These are phyloP conservation scores for Annulohypoxylon bovei DNA, from an alignment of 495 filamentous ascomycete genomes.

Conservation along the genomic window DNA sequence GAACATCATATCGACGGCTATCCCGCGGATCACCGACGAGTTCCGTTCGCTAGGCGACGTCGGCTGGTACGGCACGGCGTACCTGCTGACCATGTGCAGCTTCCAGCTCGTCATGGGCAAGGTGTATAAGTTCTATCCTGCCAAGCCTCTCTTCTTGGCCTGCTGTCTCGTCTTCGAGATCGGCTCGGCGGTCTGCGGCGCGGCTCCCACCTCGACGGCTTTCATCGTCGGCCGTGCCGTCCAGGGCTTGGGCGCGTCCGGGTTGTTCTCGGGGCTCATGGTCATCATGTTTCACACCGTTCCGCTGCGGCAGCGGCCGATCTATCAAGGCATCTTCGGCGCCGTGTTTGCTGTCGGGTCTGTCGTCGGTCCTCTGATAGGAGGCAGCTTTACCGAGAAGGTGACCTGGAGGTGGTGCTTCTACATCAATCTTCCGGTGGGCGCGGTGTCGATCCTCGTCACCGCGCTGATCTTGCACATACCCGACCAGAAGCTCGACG, in stretches of 20 bases:
- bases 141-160: conserved; percentile 23
- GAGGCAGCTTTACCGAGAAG: conserved; percentile 64
- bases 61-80: conserved; percentile 62
- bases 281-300: conserved; percentile 58
- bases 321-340: conserved; percentile 60
- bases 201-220: conserved; percentile 62
- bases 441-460: conserved; percentile 45
- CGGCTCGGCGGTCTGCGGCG: conserved; percentile 65
- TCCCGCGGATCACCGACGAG: conserved; percentile 60
- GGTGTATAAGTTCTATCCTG: conserved; percentile 51
- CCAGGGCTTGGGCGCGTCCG: conserved; percentile 61
- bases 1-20: conserved; percentile 62
- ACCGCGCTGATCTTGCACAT: conserved; percentile 62
- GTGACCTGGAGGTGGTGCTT: conserved; percentile 65
- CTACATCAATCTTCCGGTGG: conserved; percentile 62
- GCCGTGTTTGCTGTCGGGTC: conserved; percentile 57
- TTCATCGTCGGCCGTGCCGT: conserved; percentile 69
- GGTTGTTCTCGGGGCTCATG: conserved; percentile 53
- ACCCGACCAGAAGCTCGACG: conserved; percentile 70
- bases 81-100: conserved; percentile 49
- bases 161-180: conserved; percentile 58
- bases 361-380: conserved; percentile 56
- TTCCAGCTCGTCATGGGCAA: conserved; percentile 55
- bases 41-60: conserved; percentile 59
- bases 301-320: conserved; percentile 56